Base-by-base conservation (phyloP, 257 asterid genomes). In the Perilla frutescens region DNA sequence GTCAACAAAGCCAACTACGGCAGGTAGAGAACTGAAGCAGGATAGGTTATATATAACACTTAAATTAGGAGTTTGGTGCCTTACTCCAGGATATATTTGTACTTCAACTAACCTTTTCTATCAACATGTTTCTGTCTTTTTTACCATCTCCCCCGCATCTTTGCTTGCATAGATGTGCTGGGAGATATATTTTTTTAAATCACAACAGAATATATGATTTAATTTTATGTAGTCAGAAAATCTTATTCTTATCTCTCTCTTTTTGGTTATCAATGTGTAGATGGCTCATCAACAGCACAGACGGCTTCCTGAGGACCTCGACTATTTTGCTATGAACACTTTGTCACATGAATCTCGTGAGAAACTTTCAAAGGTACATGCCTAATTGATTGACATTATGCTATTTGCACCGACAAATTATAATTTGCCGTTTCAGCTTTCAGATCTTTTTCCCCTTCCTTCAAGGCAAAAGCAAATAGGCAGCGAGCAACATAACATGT, bases 281-380 rank as follows among this genome's bases (percentile, higher is more conserved):
- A 90, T 94, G 96, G 90, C 73, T 81, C 95, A 90, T 76, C 86
- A 85, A 76, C 97, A 94, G 75, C 96, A 90, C 85, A 91, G 74
- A 79, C 85, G 80, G 60, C 93, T 94, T 51, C 91, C 97, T 0
- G 93, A 81, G 29, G 88, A 86, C 78, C 83, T 94, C 32, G 99
- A 94, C 82, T 94, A 91, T 81, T 76, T 71, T 75, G 84, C 96
- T 12, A 88, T 94, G 90, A 76, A 80, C 20, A 91, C 97, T 47
- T 77, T 94, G 83, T 94, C 97, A 1, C 91, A 86, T 60, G 97
- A 94, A 85, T 87, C 96, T 53, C 96, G 99, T 43, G 99, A 94
- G 83, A 94, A 94, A 80, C 87, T 94, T 75, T 86, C 99, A 1
- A 91, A 94, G 97, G 99, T 94, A 85, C 70, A 66, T 56, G 26